A percentile compares a stretch with the other conserved stretches of the same genome.
Evolutionary conservation across 169 alveolate genomes (phyloP).

Genomic region (Plasmodium vivax): DNA sequence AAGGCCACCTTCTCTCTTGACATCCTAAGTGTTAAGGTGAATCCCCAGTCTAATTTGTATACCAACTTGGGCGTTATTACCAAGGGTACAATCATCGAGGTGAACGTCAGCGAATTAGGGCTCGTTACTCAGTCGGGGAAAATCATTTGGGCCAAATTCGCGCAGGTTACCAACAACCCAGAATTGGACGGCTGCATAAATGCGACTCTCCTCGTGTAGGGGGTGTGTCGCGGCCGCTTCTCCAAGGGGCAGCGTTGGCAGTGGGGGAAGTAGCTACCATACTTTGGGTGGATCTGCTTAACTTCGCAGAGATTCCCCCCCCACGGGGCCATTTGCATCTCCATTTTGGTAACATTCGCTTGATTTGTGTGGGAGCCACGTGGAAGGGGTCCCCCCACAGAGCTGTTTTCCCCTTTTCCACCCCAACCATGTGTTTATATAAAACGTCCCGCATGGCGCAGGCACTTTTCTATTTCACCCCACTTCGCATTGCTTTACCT

Average conservation of each 20-base stretch:
- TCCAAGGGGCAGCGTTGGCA: not conserved
- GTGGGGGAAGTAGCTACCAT: not conserved
- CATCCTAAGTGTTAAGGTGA: constrained; percentile 97
- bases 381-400: not conserved
- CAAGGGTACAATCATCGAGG: constrained; percentile 98
- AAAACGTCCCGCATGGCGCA: not conserved
- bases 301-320: not conserved
- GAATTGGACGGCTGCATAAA: constrained; percentile 99
- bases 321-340: not conserved
- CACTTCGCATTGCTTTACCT: not conserved
- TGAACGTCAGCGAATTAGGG: constrained; percentile 98
- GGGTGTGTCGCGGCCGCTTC: not conserved
- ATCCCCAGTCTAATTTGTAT: constrained; percentile 97
- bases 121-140: constrained; percentile 99
- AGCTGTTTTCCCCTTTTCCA: not conserved
- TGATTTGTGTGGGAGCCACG: not conserved
- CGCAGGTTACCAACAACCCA: constrained; percentile 99
- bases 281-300: not conserved
- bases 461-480: not conserved
- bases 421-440: not conserved
- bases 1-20: constrained; percentile 96
- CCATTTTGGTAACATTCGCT: not conserved
- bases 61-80: constrained; percentile 98
- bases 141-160: constrained; percentile 99
- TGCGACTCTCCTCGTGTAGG: constrained; percentile 96